Percentiles rank a stretch among this genome's conserved stretches.
These are phyloP conservation scores for Cenococcum geophilum DNA, from an alignment of 495 filamentous ascomycete genomes.

Conservation along the genomic window DNA sequence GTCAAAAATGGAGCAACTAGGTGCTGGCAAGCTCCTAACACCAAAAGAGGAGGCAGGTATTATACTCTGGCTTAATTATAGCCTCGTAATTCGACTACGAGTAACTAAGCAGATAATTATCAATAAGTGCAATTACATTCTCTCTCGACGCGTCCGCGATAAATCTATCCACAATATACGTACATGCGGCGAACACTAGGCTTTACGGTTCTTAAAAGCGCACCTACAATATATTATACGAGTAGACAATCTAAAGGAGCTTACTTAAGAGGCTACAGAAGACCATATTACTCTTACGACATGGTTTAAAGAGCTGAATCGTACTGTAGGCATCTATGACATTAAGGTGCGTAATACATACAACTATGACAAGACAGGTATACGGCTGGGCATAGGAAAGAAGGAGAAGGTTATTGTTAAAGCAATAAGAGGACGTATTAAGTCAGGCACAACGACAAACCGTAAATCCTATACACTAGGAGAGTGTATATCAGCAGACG, in stretches of 20 bases:
- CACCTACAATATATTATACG: background rate
- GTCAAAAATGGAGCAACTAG: background rate
- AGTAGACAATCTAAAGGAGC: background rate
- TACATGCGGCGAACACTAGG: background rate
- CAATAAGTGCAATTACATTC: background rate
- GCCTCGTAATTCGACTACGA: background rate
- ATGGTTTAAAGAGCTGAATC: background rate
- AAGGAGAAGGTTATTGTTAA: background rate
- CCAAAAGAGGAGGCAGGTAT: background rate
- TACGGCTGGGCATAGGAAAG: no score
- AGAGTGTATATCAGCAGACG: background rate
- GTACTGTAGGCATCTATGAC: background rate
- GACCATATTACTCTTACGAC: background rate
- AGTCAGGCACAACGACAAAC: background rate
- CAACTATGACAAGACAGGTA: background rate
- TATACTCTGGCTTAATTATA: background rate
- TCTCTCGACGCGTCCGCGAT: background rate
- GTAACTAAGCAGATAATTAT: background rate
- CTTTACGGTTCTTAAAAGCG: background rate
- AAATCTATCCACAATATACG: background rate
- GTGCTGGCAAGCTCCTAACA: background rate
- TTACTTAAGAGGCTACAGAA: background rate
- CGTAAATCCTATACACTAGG: background rate
- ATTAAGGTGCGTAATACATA: background rate
- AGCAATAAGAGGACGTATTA: background rate